Percentiles rank a stretch among this genome's conserved stretches.
Conservation (phyloP, 129 eudicot species). For the Chrysanthemum seticuspe region DNA sequence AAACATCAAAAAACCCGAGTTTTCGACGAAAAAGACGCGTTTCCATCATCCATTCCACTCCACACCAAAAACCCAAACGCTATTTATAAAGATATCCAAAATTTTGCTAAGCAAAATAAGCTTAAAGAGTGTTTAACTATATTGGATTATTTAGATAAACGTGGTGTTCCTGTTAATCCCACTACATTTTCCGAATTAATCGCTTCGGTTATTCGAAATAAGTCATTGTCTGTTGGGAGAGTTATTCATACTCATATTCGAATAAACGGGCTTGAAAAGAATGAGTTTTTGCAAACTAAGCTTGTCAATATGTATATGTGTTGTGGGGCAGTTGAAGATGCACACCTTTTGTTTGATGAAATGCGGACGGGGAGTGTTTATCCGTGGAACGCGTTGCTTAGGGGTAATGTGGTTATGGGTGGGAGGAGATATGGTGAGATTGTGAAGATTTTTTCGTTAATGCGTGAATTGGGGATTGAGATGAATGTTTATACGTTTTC, state of each 20-base stretch:
- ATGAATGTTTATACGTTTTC: conserved; percentile 80
- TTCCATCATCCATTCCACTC: conserved; percentile 55
- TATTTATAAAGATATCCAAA: conserved; percentile 60
- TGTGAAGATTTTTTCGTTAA: conserved; percentile 38
- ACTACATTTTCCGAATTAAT: conserved; percentile 68
- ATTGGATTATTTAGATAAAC: conserved; percentile 63
- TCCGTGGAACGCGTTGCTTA: conserved; percentile 90
- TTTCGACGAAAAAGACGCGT: conserved; percentile 42
- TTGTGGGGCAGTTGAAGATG: conserved; percentile 67
- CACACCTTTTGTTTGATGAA: conserved; percentile 58
- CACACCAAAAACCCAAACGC: conserved; percentile 69
- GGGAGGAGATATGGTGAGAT: conserved; percentile 45
- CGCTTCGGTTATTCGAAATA: conserved; percentile 54
- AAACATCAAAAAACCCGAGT: neutral
- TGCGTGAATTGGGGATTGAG: conserved; percentile 76
- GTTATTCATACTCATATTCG: conserved; percentile 54
- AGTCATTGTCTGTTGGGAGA: conserved; percentile 46
- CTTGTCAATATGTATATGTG: conserved; percentile 68
- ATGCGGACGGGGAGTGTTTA: conserved; percentile 53
- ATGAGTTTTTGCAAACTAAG: conserved; percentile 67
- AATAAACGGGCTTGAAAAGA: conserved; percentile 59
- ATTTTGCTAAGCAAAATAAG: conserved; percentile 57
- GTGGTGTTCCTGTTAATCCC: conserved; percentile 69
- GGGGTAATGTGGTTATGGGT: conserved; percentile 79
- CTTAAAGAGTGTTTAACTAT: conserved; percentile 71